A percentile compares a stretch with the other conserved stretches of the same genome.
phyloP scores from a whole-genome alignment of 75 land plant species.

The Isoetes taiwanensis region DNA sequence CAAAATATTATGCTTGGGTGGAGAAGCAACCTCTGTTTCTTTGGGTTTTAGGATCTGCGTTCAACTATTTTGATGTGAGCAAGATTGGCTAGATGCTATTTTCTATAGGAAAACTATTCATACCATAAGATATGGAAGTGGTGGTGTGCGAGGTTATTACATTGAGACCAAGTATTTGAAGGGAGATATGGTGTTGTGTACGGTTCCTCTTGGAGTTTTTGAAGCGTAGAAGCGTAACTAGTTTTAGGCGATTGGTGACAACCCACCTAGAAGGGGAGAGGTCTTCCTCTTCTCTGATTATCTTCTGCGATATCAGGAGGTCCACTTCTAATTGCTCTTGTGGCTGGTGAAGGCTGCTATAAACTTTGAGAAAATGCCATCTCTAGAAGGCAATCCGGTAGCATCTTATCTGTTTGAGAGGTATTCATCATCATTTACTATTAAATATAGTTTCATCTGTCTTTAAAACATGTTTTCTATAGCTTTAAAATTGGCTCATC shows the following conservation, averaged over 20 bases:
- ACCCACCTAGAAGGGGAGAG: conserved; percentile 66
- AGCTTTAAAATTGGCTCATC: background rate
- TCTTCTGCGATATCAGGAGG: conserved; percentile 97
- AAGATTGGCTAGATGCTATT: too few relatives aligned
- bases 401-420: conserved; percentile 72
- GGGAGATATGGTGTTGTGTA: conserved; percentile 84
- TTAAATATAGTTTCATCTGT: too few relatives aligned
- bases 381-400: conserved; percentile 61
- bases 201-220: conserved; percentile 85
- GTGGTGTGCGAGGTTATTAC: conserved; percentile 62
- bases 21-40: too few relatives aligned
- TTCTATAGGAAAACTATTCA: conserved; percentile 78
- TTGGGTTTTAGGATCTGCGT: too few relatives aligned
- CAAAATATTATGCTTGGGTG: too few relatives aligned
- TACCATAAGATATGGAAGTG: conserved; percentile 47
- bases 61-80: too few relatives aligned
- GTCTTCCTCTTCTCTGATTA: conserved; percentile 96
- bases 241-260: conserved; percentile 61
- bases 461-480: background rate
- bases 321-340: conserved; percentile 80
- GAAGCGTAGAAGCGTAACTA: conserved; percentile 56
- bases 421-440: conserved; percentile 22
- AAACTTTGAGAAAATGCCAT: conserved; percentile 71
- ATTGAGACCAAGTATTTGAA: too few relatives aligned
- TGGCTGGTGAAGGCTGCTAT: conserved; percentile 98